Conservation (phyloP, 495 filamentous ascomycete genomes). For the Barbatosphaeria neglecta region DNA sequence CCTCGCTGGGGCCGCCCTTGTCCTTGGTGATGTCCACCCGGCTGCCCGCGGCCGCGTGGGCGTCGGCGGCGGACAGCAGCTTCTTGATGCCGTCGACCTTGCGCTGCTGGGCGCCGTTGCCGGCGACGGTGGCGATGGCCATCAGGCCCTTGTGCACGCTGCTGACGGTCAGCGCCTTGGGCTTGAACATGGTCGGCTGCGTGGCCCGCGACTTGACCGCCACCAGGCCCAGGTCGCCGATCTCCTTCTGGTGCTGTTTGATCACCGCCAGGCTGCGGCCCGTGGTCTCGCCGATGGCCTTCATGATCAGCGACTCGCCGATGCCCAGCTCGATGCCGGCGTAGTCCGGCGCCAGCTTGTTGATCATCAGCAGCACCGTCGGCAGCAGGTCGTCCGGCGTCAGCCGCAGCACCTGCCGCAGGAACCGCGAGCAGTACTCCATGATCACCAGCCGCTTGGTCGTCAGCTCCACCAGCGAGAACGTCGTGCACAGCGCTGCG, state of each 20-base stretch:
- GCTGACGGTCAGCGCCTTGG: slow-evolving; percentile 75
- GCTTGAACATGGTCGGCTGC: slow-evolving; percentile 95
- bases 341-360: slow-evolving; percentile 94
- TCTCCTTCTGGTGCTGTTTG: slow-evolving; percentile 88
- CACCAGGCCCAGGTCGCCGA: slow-evolving; percentile 88
- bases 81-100: slow-evolving; percentile 96
- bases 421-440: slow-evolving; percentile 78
- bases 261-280: slow-evolving; percentile 78
- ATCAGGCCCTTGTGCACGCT: slow-evolving; percentile 84
- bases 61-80: slow-evolving; percentile 75
- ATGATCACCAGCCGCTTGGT: slow-evolving; percentile 79
- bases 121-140: slow-evolving; percentile 73
- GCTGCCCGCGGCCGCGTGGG: slow-evolving; percentile 49
- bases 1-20: slow-evolving; percentile 88
- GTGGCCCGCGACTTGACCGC: slow-evolving; percentile 89
- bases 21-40: slow-evolving; percentile 85
- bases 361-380: slow-evolving; percentile 89
- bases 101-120: slow-evolving; percentile 76
- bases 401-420: slow-evolving; percentile 82
- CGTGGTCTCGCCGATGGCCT: slow-evolving; percentile 88
- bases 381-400: slow-evolving; percentile 81
- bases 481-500: slow-evolving; percentile 86
- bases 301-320: slow-evolving; percentile 96
- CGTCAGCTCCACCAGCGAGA: slow-evolving; percentile 86
- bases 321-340: slow-evolving; percentile 93